A percentile compares a stretch with the other conserved stretches of the same genome.
Evolutionary conservation across 345 rosid species (phyloP).

Genomic region (Eucalyptus tenuipes): DNA sequence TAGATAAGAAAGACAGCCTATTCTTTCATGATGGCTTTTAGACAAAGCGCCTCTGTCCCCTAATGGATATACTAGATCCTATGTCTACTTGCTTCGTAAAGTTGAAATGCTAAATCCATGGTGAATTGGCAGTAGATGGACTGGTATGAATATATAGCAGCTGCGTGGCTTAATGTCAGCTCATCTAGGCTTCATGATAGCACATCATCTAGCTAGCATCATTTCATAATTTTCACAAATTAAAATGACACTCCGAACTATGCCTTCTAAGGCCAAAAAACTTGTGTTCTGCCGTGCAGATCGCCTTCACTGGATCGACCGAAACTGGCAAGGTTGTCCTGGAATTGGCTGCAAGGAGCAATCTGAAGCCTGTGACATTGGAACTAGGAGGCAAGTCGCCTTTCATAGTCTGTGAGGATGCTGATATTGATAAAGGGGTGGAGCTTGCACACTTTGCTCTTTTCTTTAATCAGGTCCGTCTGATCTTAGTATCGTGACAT

Average conservation of each 20-base stretch:
- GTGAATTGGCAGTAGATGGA: neutral
- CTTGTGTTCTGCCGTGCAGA: constrained; percentile 17
- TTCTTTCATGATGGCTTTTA: neutral
- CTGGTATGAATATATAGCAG: neutral
- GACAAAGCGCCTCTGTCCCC: neutral
- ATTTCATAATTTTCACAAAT: neutral
- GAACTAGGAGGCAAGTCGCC: constrained; percentile 99
- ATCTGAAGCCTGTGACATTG: constrained; percentile 86
- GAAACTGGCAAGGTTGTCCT: constrained; percentile 66
- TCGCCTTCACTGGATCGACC: constrained; percentile 93
- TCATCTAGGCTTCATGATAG: neutral
- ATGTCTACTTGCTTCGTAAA: neutral
- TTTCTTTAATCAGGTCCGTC: constrained; percentile 82
- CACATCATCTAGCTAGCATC: neutral
- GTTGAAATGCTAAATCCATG: neutral
- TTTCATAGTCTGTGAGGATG: constrained; percentile 83
- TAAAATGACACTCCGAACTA: neutral
- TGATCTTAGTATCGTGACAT: neutral
- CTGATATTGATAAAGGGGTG: constrained; percentile 76
- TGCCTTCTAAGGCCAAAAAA: neutral
- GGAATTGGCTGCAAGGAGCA: constrained; percentile 78
- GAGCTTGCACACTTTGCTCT: constrained; percentile 90
- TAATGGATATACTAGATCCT: neutral
- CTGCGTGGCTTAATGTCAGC: neutral
- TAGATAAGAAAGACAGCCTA: neutral